These are phyloP conservation scores for Spizellomyces punctatus DNA, from an alignment of 192 early-diverging fungal species.

Conservation along the genomic window DNA sequence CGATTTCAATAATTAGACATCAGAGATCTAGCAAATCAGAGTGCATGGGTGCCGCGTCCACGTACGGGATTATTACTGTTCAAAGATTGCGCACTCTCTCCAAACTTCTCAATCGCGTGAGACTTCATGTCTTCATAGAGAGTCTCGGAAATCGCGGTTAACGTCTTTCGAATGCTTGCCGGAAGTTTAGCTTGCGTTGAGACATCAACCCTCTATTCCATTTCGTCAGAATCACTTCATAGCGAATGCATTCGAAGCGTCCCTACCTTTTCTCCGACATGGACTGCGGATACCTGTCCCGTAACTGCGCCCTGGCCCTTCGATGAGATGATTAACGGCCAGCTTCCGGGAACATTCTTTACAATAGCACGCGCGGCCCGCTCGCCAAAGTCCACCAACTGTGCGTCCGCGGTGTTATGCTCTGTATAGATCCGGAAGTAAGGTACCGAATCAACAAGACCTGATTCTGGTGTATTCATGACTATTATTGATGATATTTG, in stretches of 20 bases:
- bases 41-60: not conserved
- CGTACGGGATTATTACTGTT: not conserved
- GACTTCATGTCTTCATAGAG: slow-evolving; percentile 9
- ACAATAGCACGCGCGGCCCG: slow-evolving; percentile 2
- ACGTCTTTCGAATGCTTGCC: slow-evolving; percentile 3
- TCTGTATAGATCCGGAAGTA: too few species aligned
- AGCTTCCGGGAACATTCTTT: not conserved
- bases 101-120: slow-evolving; percentile 20
- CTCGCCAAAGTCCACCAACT: slow-evolving; percentile 19
- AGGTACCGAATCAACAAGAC: too few species aligned
- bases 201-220: not conserved
- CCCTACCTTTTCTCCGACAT: not conserved
- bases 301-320: not conserved
- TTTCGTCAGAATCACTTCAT: too few species aligned
- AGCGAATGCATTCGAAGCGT: too few species aligned
- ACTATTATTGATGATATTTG: not conserved
- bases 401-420: too few species aligned
- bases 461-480: not conserved
- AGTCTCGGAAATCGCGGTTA: slow-evolving; percentile 12
- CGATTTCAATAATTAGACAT: too few species aligned
- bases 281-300: not conserved
- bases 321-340: slow-evolving; percentile 12
- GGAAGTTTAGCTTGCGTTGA: not conserved
- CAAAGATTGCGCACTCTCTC: not conserved
- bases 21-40: too few species aligned